phyloP scores from a whole-genome alignment of 2,329 filamentous ascomycete genomes.

The Ophiosphaerella korrae region DNA sequence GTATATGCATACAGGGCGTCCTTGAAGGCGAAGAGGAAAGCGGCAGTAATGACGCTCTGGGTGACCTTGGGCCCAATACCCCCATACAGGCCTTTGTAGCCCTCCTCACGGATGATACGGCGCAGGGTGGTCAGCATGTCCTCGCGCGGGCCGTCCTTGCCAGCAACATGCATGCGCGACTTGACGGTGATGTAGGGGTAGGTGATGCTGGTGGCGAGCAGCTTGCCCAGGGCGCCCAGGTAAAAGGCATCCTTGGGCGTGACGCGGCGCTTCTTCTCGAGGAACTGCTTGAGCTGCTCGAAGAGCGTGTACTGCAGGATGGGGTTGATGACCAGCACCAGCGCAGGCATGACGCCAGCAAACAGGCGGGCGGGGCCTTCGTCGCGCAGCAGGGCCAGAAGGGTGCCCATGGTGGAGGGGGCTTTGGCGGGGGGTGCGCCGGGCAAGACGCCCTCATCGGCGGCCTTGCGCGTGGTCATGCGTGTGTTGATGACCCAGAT shows the following conservation, averaged over 20 bases:
- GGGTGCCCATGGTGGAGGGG: slow-evolving; percentile 78
- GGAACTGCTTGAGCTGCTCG: slow-evolving; percentile 91
- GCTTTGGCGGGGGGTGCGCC: slow-evolving; percentile 56
- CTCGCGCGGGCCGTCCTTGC: slow-evolving; percentile 75
- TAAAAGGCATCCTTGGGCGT: slow-evolving; percentile 88
- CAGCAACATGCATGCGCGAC: slow-evolving; percentile 94
- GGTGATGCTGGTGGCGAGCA: slow-evolving; percentile 90
- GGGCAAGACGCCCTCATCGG: slow-evolving; percentile 48
- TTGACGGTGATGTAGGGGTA: slow-evolving; percentile 99
- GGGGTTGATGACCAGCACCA: slow-evolving; percentile 95
- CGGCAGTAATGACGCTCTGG: slow-evolving; percentile 94
- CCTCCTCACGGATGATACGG: slow-evolving; percentile 83
- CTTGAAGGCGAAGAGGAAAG: slow-evolving; percentile 97
- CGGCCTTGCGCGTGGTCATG: slow-evolving; percentile 88
- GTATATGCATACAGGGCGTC: slow-evolving; percentile 90
- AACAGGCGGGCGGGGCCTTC: slow-evolving; percentile 89
- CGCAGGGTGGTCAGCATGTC: slow-evolving; percentile 78
- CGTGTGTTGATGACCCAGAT: slow-evolving; percentile 99
- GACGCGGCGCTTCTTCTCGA: slow-evolving; percentile 78
- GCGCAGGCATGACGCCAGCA: slow-evolving; percentile 86
- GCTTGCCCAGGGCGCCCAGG: slow-evolving; percentile 89
- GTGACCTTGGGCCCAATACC: slow-evolving; percentile 96
- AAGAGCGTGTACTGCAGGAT: slow-evolving; percentile 99
- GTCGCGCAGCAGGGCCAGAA: slow-evolving; percentile 77
- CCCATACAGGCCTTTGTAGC: slow-evolving; percentile 90